Conservation (phyloP, 139 green algal genomes). For the Haematococcus sp. region DNA sequence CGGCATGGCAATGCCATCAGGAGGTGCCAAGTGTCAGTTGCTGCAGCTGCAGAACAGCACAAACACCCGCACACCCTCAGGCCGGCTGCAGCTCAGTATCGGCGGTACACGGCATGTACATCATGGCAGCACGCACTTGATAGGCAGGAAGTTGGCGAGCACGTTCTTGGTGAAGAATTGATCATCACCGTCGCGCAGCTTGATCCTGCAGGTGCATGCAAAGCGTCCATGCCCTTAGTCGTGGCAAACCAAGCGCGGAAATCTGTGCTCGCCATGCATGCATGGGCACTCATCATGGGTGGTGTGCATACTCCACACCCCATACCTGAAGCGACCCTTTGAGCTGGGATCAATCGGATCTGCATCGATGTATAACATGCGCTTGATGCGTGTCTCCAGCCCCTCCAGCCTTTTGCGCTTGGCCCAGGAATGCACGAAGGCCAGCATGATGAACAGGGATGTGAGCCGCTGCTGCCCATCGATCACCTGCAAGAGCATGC, state of each 20-base stretch:
- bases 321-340: constrained; percentile 12
- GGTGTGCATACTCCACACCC: no score
- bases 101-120: constrained; percentile 2
- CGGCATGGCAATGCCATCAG: no score
- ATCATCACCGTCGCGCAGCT: constrained; percentile 44
- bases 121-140: constrained; percentile 9
- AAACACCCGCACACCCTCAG: no score
- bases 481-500: constrained; percentile 40
- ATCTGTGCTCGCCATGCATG: neutral
- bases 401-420: constrained; percentile 5
- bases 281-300: no score
- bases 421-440: constrained; percentile 43
- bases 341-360: constrained; percentile 40
- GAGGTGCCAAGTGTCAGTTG: no score
- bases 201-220: constrained; percentile 26
- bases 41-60: no score
- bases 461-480: constrained; percentile 66
- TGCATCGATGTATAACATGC: constrained; percentile 52
- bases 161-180: constrained; percentile 45
- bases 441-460: constrained; percentile 55
- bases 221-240: no score
- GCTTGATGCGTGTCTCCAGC: constrained; percentile 30
- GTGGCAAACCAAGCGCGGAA: neutral
- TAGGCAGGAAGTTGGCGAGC: constrained; percentile 32
- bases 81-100: constrained; percentile 5